Conservation (phyloP, 2,329 filamentous ascomycete genomes). For the Myriosclerotinia curreyana region DNA sequence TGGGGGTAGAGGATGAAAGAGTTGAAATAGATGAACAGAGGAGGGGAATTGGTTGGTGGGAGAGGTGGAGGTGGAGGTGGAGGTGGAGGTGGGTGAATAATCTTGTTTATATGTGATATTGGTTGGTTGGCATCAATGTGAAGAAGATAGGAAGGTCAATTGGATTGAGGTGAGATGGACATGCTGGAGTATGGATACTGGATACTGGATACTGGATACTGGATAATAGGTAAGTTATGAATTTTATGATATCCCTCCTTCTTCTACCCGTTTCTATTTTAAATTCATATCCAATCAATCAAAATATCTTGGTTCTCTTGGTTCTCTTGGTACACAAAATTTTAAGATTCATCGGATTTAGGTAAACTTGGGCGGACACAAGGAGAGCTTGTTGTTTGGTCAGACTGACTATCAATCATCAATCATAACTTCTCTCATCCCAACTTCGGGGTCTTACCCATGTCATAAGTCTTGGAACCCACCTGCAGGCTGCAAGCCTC, state of each 20-base stretch:
- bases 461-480: conserved; percentile 13
- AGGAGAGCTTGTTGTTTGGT: background rate
- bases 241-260: background rate
- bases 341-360: conserved; percentile 11
- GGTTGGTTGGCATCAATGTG: no score
- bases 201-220: background rate
- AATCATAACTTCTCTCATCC: background rate
- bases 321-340: conserved; percentile 10
- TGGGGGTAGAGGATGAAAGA: no score
- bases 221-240: background rate
- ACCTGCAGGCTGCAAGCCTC: background rate
- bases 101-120: background rate
- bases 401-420: conserved; percentile 12
- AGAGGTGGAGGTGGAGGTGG: background rate
- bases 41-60: no score
- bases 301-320: conserved; percentile 14
- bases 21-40: background rate
- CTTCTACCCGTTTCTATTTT: background rate
- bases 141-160: background rate
- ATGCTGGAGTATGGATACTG: no score
- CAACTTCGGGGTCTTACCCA: conserved; percentile 16
- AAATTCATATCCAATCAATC: background rate
- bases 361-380: background rate
- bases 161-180: background rate
- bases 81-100: background rate